These are phyloP conservation scores for Colletotrichum trifolii DNA, from an alignment of 2,329 filamentous ascomycete genomes.

Conservation along the genomic window DNA sequence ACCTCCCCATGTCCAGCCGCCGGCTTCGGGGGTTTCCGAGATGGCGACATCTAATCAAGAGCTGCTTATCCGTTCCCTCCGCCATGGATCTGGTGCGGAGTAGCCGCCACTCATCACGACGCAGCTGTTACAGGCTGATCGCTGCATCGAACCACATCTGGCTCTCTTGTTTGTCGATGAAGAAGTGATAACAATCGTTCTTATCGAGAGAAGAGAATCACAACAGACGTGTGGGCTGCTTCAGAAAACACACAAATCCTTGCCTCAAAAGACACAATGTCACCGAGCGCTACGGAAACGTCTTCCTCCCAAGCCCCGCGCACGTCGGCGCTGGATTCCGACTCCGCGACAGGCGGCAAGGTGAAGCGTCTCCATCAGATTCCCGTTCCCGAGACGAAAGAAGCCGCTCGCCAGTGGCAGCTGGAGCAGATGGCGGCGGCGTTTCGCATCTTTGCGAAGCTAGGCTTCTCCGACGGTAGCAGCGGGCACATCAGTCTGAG, in stretches of 20 bases:
- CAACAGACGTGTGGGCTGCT: not conserved
- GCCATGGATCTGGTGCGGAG: conserved; percentile 11
- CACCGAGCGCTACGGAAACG: conserved; percentile 15
- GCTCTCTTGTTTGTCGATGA: not conserved
- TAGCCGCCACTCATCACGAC: not conserved
- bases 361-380: conserved; percentile 36
- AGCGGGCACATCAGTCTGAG: conserved; percentile 58
- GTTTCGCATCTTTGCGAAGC: conserved; percentile 59
- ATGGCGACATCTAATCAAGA: conserved; percentile 11
- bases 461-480: conserved; percentile 58
- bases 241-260: not conserved
- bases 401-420: conserved; percentile 48
- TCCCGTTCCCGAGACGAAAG: conserved; percentile 28
- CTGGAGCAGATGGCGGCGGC: conserved; percentile 57
- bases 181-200: not conserved
- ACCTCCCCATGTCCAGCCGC: conserved; percentile 9
- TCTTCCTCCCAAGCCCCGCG: conserved; percentile 7
- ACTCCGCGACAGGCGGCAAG: conserved; percentile 12
- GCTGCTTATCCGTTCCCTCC: conserved; percentile 19
- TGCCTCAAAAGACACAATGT: conserved; percentile 14
- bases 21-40: conserved; percentile 19
- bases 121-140: not conserved
- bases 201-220: not conserved
- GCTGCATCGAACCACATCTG: too few species aligned
- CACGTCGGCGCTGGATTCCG: conserved; percentile 31